These are phyloP conservation scores for Emmonsiellopsis sp. DNA, from an alignment of 2,329 filamentous ascomycete genomes.

Conservation along the genomic window DNA sequence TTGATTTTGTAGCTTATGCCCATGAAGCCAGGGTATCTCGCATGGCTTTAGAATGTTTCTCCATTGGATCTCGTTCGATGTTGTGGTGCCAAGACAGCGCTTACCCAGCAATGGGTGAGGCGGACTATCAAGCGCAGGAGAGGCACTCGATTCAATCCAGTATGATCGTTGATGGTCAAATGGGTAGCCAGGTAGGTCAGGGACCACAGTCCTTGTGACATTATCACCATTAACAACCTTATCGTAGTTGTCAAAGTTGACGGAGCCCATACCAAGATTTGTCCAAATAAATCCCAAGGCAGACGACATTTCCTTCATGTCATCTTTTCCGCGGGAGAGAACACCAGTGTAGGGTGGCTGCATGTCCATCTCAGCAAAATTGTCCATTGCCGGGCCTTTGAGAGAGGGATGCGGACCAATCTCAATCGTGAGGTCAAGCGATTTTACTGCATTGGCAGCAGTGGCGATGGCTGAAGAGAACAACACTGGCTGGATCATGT, in stretches of 20 bases:
- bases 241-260: constrained; percentile 6
- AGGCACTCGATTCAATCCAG: constrained; percentile 10
- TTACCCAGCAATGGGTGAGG: constrained; percentile 7
- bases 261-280: constrained; percentile 7
- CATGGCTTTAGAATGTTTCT: constrained; percentile 12
- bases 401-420: constrained; percentile 21
- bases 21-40: constrained; percentile 21
- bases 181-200: constrained; percentile 1
- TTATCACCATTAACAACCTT: not conserved
- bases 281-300: constrained; percentile 15
- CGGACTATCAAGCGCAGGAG: not conserved
- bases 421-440: constrained; percentile 10
- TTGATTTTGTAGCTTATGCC: constrained; percentile 20
- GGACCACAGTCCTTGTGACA: not conserved
- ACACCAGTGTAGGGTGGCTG: constrained; percentile 10
- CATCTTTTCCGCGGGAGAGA: constrained; percentile 10
- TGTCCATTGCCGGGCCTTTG: constrained; percentile 14
- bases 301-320: constrained; percentile 11
- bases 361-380: not conserved
- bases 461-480: constrained; percentile 19
- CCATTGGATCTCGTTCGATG: constrained; percentile 10
- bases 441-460: constrained; percentile 4
- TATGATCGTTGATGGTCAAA: constrained; percentile 6
- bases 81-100: constrained; percentile 1
- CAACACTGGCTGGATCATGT: constrained; percentile 23